These are phyloP conservation scores for Sordariomycetes sp. DNA, from an alignment of 2,329 filamentous ascomycete genomes.

Conservation along the genomic window DNA sequence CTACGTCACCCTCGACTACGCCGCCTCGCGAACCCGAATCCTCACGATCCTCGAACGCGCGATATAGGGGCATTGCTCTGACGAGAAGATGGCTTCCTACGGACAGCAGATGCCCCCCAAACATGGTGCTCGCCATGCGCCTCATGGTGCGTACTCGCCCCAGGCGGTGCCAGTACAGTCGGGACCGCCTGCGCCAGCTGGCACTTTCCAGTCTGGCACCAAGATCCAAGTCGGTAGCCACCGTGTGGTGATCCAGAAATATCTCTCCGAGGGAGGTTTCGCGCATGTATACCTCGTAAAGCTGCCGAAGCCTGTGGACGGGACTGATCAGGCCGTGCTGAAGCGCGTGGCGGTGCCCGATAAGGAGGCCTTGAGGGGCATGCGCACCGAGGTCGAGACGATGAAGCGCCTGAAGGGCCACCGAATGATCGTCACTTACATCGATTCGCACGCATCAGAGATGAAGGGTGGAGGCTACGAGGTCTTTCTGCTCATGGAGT, in stretches of 20 bases:
- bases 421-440: slow-evolving; percentile 92
- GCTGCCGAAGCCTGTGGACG: slow-evolving; percentile 66
- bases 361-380: slow-evolving; percentile 86
- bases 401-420: slow-evolving; percentile 99
- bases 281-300: slow-evolving; percentile 97
- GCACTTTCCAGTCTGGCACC: slow-evolving; percentile 86
- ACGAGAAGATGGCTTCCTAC: slow-evolving; percentile 28
- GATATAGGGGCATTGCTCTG: no score
- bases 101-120: slow-evolving; percentile 21
- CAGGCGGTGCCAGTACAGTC: slow-evolving; percentile 27
- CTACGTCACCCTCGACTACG: no score
- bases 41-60: no score
- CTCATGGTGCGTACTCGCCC: slow-evolving; percentile 27
- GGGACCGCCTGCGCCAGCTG: slow-evolving; percentile 48
- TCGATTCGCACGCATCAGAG: slow-evolving; percentile 96
- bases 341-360: slow-evolving; percentile 96
- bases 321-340: slow-evolving; percentile 73
- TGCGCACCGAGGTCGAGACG: slow-evolving; percentile 97
- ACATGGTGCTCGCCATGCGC: slow-evolving; percentile 20
- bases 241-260: slow-evolving; percentile 89
- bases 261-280: slow-evolving; percentile 95
- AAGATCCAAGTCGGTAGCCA: slow-evolving; percentile 95
- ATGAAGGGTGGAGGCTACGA: slow-evolving; percentile 89
- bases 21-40: no score
- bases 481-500: slow-evolving; percentile 98